These are phyloP conservation scores for Helianthus tuberosus DNA, from an alignment of 129 eudicot genomes.

Conservation along the genomic window DNA sequence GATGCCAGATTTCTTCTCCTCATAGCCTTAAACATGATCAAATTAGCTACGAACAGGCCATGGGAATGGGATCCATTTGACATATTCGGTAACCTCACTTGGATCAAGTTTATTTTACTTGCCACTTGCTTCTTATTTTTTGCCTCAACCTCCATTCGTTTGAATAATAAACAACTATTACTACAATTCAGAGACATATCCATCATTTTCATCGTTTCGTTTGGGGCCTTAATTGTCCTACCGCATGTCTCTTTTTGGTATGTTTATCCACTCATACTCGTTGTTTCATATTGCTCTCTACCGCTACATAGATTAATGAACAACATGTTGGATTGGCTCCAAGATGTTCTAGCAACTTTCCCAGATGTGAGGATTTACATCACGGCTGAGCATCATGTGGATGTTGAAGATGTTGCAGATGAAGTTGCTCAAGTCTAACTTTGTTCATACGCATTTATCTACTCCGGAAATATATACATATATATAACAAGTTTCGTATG, in stretches of 20 bases:
- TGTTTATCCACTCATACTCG: conserved; percentile 27
- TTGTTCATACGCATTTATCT: not conserved
- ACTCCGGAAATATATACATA: too few species aligned
- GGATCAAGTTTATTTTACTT: conserved; percentile 33
- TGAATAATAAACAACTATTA: conserved; percentile 10
- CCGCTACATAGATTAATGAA: not conserved
- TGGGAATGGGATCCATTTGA: conserved; percentile 56
- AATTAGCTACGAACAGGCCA: conserved; percentile 30
- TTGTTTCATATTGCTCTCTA: conserved; percentile 26
- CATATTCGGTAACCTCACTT: conserved; percentile 23
- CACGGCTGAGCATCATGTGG: conserved; percentile 27
- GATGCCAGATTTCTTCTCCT: conserved; percentile 39
- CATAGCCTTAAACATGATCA: conserved; percentile 32
- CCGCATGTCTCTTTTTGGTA: conserved; percentile 41
- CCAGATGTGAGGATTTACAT: conserved; percentile 35
- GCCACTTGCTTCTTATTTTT: conserved; percentile 19
- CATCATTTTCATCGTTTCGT: conserved; percentile 7
- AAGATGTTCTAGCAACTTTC: conserved; percentile 20
- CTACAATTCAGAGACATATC: conserved; percentile 30
- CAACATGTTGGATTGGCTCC: conserved; percentile 5
- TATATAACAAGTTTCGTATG: too few species aligned
- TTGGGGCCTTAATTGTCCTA: conserved; percentile 33
- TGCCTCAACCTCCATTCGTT: conserved; percentile 27
- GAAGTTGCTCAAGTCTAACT: conserved; percentile 23
- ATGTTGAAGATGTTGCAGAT: conserved; percentile 20